Percentiles rank a stretch among this genome's conserved stretches.
Evolutionary conservation across 495 filamentous ascomycete genomes (phyloP).

Genomic region (Neurospora sp.): DNA sequence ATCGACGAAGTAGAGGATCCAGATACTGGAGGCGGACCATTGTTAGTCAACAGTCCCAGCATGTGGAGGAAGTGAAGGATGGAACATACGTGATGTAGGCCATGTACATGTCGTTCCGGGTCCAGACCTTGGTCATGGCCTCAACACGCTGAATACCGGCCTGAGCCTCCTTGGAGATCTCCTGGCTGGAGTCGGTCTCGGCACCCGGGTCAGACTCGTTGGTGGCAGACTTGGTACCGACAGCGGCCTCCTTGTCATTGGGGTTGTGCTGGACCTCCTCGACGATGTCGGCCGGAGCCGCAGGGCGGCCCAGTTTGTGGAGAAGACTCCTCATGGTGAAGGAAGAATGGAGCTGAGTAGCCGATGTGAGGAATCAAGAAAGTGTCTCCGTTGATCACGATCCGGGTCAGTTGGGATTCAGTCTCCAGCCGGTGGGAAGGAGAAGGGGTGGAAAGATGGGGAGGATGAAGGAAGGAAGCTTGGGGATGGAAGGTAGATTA

Average conservation of each 20-base stretch:
- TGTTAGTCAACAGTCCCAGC: neutral
- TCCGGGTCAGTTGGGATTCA: neutral
- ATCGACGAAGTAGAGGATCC: slow-evolving; percentile 44
- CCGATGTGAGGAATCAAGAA: neutral
- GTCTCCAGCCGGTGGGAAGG: neutral
- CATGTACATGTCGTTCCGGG: slow-evolving; percentile 9
- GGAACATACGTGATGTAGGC: slow-evolving; percentile 18
- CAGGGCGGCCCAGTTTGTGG: neutral
- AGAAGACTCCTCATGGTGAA: neutral
- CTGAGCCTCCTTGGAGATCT: slow-evolving; percentile 14
- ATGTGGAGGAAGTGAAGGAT: neutral
- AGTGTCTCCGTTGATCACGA: neutral
- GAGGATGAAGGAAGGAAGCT: neutral
- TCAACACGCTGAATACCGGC: slow-evolving; percentile 17
- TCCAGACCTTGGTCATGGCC: slow-evolving; percentile 21
- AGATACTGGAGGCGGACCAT: slow-evolving; percentile 28
- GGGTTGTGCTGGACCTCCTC: slow-evolving; percentile 9
- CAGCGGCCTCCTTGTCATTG: slow-evolving; percentile 14
- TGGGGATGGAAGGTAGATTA: neutral
- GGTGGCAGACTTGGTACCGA: neutral
- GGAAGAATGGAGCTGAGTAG: neutral
- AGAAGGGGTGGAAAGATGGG: neutral
- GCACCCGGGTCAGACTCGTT: neutral
- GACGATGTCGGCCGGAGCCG: slow-evolving; percentile 7
- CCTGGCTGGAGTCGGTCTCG: slow-evolving; percentile 12